Percentiles rank a stretch among this genome's conserved stretches.
Evolutionary conservation across 1,139 yeast species (phyloP).

Genomic region (Geotrichum restrictum): DNA sequence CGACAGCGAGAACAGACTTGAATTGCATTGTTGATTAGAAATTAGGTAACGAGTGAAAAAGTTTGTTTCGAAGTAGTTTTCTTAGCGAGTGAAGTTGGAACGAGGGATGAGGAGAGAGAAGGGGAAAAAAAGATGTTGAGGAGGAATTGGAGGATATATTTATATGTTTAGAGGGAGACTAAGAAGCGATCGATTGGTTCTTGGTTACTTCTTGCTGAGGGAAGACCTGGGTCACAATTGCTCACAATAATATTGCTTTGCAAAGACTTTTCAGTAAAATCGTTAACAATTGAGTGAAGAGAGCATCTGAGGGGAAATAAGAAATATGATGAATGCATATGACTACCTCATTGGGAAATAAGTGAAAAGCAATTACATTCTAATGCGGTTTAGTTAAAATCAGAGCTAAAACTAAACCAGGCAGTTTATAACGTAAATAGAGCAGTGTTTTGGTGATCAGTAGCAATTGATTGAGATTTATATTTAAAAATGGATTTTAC

Average conservation of each 20-base stretch:
- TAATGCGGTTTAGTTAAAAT: no score
- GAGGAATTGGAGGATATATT: background rate
- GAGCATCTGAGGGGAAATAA: background rate
- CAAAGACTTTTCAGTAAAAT: background rate
- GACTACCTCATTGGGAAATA: background rate
- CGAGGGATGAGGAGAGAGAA: background rate
- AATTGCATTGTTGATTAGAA: slow-evolving; percentile 9
- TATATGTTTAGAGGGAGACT: background rate
- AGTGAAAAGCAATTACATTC: background rate
- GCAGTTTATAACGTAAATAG: no score
- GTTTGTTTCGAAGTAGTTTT: background rate
- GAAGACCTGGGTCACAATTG: background rate
- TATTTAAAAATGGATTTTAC: no score
- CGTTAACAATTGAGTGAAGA: no score
- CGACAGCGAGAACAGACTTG: slow-evolving; percentile 6
- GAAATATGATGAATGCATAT: background rate
- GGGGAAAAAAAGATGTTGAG: background rate
- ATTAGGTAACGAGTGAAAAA: background rate
- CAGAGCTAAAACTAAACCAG: no score
- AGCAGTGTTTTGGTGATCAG: no score
- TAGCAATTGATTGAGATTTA: no score
- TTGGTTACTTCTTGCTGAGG: background rate
- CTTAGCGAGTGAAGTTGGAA: background rate
- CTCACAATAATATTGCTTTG: background rate
- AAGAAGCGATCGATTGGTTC: background rate